Percentiles rank a stretch among this genome's conserved stretches.
Conservation (phyloP, 148 eudicot genomes). For the Chenopodium suecicum region DNA sequence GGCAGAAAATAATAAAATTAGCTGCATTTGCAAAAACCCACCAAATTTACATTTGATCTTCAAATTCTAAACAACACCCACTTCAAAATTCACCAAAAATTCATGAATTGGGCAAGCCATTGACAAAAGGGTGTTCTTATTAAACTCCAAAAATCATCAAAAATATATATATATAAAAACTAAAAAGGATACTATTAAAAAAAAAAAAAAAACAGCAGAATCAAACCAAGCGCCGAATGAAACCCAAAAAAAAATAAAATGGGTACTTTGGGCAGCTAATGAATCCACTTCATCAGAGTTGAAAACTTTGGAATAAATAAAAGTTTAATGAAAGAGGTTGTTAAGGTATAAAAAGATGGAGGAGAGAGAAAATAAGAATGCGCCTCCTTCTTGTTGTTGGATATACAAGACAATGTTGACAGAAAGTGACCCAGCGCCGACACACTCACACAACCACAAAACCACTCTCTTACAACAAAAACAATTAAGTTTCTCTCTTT, state of each 20-base stretch:
- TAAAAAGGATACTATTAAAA: neutral
- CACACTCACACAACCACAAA: slow-evolving; percentile 36
- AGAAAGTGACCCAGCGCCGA: slow-evolving; percentile 59
- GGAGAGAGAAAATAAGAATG: neutral
- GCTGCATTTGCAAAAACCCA: slow-evolving; percentile 28
- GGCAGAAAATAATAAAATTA: slow-evolving; percentile 13
- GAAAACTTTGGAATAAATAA: slow-evolving; percentile 19
- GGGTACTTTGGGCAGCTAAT: slow-evolving; percentile 28
- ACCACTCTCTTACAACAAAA: neutral
- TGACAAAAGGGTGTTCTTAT: slow-evolving; percentile 23
- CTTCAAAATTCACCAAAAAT: slow-evolving; percentile 14
- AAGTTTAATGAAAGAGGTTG: slow-evolving; percentile 17
- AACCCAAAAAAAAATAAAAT: neutral
- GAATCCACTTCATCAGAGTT: slow-evolving; percentile 33
- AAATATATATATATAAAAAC: neutral
- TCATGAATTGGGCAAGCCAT: slow-evolving; percentile 18
- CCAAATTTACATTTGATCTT: slow-evolving; percentile 20
- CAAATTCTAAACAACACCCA: slow-evolving; percentile 16
- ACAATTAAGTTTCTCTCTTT: neutral
- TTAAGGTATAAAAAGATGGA: neutral
- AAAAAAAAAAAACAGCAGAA: neutral
- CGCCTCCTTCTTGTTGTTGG: slow-evolving; percentile 3
- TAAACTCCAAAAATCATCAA: neutral
- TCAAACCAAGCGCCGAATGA: slow-evolving; percentile 38
- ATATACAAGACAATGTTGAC: slow-evolving; percentile 51